Evolutionary conservation across 805 yeast genomes (phyloP).

Genomic region (Candida incommunis): DNA sequence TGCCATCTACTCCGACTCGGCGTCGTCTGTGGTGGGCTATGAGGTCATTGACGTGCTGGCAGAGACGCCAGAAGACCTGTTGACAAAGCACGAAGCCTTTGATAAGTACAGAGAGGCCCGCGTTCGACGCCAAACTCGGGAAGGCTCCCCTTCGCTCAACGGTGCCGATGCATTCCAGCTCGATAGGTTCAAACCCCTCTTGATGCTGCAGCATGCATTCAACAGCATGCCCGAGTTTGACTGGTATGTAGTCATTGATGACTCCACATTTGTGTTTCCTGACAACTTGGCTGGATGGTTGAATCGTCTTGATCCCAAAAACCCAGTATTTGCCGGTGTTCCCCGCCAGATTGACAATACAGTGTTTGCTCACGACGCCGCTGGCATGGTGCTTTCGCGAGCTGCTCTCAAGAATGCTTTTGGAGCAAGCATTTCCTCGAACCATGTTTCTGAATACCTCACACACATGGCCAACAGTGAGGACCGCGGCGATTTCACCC

Average conservation of each 20-base stretch:
- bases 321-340: conserved; percentile 11
- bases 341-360: conserved; percentile 5
- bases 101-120: conserved; percentile 10
- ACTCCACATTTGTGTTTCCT: conserved; percentile 8
- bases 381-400: conserved; percentile 13
- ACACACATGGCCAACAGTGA: conserved; percentile 6
- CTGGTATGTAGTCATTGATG: conserved; percentile 13
- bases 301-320: conserved; percentile 6
- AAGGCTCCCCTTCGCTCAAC: conserved; percentile 8
- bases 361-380: conserved; percentile 11
- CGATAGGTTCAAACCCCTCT: conserved; percentile 12
- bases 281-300: conserved; percentile 8
- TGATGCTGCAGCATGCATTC: conserved; percentile 15
- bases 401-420: conserved; percentile 9
- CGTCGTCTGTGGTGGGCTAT: conserved; percentile 13
- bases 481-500: conserved; percentile 16
- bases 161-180: conserved; percentile 10
- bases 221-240: conserved; percentile 9
- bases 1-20: conserved; percentile 13
- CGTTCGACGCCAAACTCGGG: conserved; percentile 10
- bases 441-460: conserved; percentile 7
- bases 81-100: conserved; percentile 7
- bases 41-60: conserved; percentile 15
- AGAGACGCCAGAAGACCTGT: conserved; percentile 4
- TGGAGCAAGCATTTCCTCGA: conserved; percentile 2